Percentiles rank a stretch among this genome's conserved stretches.
Evolutionary conservation across 2,329 filamentous ascomycete genomes (phyloP).

Genomic region (Ophiosphaerella korrae): DNA sequence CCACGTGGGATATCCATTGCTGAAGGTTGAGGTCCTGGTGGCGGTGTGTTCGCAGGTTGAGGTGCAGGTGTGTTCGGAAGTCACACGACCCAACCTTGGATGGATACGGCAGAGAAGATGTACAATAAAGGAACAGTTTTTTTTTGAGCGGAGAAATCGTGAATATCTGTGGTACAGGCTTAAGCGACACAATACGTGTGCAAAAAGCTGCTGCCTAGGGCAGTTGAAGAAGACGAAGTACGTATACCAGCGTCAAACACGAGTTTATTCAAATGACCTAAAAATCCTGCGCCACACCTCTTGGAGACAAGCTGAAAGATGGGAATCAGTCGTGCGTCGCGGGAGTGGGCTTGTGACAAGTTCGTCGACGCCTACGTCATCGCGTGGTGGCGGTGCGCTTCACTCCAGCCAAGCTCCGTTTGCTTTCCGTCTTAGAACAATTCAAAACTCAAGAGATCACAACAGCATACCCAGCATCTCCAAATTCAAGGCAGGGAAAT

Average conservation of each 20-base stretch:
- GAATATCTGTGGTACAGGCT: not conserved
- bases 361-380: conserved; percentile 2
- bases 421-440: no score
- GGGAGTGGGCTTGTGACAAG: not conserved
- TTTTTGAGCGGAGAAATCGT: not conserved
- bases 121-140: not conserved
- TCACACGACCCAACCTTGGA: conserved; percentile 7
- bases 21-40: conserved; percentile 5
- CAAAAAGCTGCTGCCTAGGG: conserved; percentile 40
- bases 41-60: conserved; percentile 3
- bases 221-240: conserved; percentile 15
- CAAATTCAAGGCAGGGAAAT: no score
- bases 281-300: conserved; percentile 30
- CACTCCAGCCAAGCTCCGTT: no score
- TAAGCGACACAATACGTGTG: conserved; percentile 9
- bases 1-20: conserved; percentile 41
- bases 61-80: not conserved
- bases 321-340: conserved; percentile 1
- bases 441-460: no score
- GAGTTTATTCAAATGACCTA: conserved; percentile 21
- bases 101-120: not conserved
- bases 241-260: conserved; percentile 17
- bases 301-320: conserved; percentile 18
- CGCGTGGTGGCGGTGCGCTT: not conserved
- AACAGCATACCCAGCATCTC: no score